Evolutionary conservation across 148 eudicot genomes (phyloP).

Genomic region (Linanthus parryae): DNA sequence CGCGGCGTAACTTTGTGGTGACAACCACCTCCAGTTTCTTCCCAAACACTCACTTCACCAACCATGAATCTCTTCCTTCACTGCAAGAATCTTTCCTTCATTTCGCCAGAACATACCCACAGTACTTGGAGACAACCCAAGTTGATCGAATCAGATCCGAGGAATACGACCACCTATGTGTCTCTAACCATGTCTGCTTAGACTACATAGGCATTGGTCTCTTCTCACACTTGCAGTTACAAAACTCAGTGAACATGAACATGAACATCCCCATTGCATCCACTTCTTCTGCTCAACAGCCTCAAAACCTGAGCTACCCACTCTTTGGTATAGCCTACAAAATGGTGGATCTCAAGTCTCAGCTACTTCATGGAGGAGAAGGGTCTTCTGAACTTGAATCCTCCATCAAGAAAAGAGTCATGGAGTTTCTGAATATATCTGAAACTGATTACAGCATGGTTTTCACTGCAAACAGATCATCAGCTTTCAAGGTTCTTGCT

Average conservation of each 20-base stretch:
- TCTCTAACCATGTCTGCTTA: slow-evolving; percentile 67
- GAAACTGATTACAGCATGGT: slow-evolving; percentile 67
- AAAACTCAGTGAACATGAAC: slow-evolving; percentile 32
- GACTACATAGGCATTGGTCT: slow-evolving; percentile 90
- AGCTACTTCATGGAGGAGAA: slow-evolving; percentile 42
- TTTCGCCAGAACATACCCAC: slow-evolving; percentile 59
- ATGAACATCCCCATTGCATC: slow-evolving; percentile 25
- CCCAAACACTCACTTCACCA: slow-evolving; percentile 60
- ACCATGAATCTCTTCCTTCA: slow-evolving; percentile 75
- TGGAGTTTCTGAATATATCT: slow-evolving; percentile 59
- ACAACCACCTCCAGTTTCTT: slow-evolving; percentile 55
- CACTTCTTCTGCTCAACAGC: slow-evolving; percentile 37
- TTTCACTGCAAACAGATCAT: slow-evolving; percentile 78
- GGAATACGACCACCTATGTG: slow-evolving; percentile 64
- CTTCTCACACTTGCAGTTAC: slow-evolving; percentile 73
- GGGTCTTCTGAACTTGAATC: slow-evolving; percentile 65
- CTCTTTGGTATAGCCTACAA: slow-evolving; percentile 54
- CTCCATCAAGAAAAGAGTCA: slow-evolving; percentile 54
- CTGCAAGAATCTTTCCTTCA: slow-evolving; percentile 58
- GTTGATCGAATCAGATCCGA: slow-evolving; percentile 56
- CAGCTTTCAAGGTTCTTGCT: slow-evolving; percentile 82
- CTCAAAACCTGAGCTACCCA: slow-evolving; percentile 45
- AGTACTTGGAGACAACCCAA: slow-evolving; percentile 44
- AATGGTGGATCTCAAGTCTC: slow-evolving; percentile 55
- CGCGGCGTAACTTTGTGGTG: slow-evolving; percentile 40